These are phyloP conservation scores for Alternaria metachromatica DNA, from an alignment of 2,329 filamentous ascomycete genomes.

Conservation along the genomic window DNA sequence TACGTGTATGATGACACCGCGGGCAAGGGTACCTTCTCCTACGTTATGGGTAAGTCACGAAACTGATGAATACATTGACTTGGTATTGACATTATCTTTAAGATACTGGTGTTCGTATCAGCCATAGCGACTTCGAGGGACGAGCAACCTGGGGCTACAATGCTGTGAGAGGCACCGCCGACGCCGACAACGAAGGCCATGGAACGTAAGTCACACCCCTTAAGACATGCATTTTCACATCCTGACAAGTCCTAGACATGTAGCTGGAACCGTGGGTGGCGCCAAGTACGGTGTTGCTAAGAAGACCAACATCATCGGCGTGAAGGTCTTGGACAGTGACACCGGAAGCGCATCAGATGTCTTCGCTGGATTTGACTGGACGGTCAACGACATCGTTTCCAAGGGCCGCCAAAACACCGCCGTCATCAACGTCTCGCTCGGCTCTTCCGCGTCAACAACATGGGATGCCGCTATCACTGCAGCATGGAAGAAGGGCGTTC, in stretches of 20 bases:
- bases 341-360: conserved; percentile 31
- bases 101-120: conserved; percentile 67
- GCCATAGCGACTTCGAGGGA: conserved; percentile 53
- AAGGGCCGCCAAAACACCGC: conserved; percentile 36
- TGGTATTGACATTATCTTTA: not conserved
- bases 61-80: not conserved
- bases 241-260: conserved; percentile 25
- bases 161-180: conserved; percentile 19
- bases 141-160: conserved; percentile 41
- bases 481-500: conserved; percentile 41
- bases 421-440: conserved; percentile 50
- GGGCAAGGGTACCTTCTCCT: conserved; percentile 47
- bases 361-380: conserved; percentile 43
- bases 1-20: conserved; percentile 38
- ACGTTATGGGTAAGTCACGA: conserved; percentile 55
- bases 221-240: rapidly evolving
- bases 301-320: conserved; percentile 42
- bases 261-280: conserved; percentile 40
- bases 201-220: conserved; percentile 24
- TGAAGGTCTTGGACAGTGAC: conserved; percentile 42
- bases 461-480: conserved; percentile 46
- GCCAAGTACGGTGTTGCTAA: conserved; percentile 44
- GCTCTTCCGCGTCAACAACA: conserved; percentile 33
- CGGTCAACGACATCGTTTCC: conserved; percentile 42
- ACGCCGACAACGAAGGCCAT: conserved; percentile 38